A percentile compares a stretch with the other conserved stretches of the same genome.
These are phyloP conservation scores for Dimargaris xerosporica DNA, from an alignment of 192 early-diverging fungal genomes.

Conservation along the genomic window DNA sequence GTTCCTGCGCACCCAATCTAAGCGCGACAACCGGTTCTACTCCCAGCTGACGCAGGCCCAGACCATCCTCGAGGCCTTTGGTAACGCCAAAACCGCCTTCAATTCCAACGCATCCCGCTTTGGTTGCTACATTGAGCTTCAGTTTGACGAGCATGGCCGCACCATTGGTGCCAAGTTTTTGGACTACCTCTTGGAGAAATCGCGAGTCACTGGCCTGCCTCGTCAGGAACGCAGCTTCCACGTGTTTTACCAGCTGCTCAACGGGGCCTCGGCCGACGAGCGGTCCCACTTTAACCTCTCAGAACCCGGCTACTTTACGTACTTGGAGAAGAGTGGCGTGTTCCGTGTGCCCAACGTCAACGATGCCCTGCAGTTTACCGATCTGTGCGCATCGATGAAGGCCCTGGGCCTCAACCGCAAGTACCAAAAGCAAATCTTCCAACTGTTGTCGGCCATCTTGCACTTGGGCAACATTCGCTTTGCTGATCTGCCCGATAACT, in stretches of 20 bases:
- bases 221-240: constrained; percentile 78
- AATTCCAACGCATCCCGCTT: constrained; percentile 74
- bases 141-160: constrained; percentile 83
- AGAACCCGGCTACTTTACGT: constrained; percentile 25
- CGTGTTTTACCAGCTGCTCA: constrained; percentile 87
- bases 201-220: constrained; percentile 41
- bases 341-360: constrained; percentile 39
- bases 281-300: constrained; percentile 54
- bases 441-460: constrained; percentile 69
- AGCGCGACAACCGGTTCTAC: constrained; percentile 53
- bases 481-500: constrained; percentile 39
- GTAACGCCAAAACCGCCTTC: constrained; percentile 58
- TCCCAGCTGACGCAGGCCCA: constrained; percentile 52
- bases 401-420: constrained; percentile 67
- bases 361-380: constrained; percentile 42
- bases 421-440: constrained; percentile 71
- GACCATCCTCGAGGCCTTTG: constrained; percentile 73
- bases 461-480: constrained; percentile 82
- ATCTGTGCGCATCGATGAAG: constrained; percentile 68
- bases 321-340: constrained; percentile 21
- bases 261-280: constrained; percentile 68
- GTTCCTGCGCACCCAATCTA: constrained; percentile 46
- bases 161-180: constrained; percentile 76
- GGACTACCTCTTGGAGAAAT: constrained; percentile 80
- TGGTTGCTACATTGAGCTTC: constrained; percentile 73